Evolutionary conservation across 2,329 filamentous ascomycete species (phyloP), one percentile per base, ranked within the genome.

Genomic region (Canariomyces notabilis): DNA sequence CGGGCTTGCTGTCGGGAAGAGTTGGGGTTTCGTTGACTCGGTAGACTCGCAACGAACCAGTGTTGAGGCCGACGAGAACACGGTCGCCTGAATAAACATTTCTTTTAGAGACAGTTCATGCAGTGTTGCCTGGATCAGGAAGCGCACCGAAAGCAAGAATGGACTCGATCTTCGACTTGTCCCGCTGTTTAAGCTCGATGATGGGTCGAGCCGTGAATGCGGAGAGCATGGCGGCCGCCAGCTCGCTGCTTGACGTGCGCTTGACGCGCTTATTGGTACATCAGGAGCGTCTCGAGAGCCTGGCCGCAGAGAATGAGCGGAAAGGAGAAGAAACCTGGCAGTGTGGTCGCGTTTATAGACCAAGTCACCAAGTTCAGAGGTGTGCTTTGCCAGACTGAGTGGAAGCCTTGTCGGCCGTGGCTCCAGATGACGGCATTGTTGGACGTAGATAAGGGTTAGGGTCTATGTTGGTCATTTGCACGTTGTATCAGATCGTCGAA

Each of bases 141-240:
- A 20, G 23, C 29, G 16, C 75, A 88, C 86, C 89, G 69, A 95
- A 88, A 51, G 91, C 88, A 38, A 97, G 77, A 57, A 98, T 88
- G 40, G 88, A 93, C 71, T 98, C 93, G 69, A 98, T 95, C 75
- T 86, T 93, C 56, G 88, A 94, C 75, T 94, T 96, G 80, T 97
- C 91, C 68, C 88, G 85, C 68, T 83, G 83, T 72, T 87, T 90
- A 61, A 98, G 85, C 86, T 98, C 93, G 76, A 97, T 87, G 66
- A 98, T 91, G 55, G 90, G 87, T 63, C 88, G 87, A 73, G 93
- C 90, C 59, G 87, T 95, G 72, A 98, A 98, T 64, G 93, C 93
- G 70, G 91, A 94, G 70, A 98, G 85, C 93, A 96, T 96, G 68
- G 74, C 75, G 50, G 34, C 37, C 22, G 61, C 67, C 67, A 71